Conservation (phyloP, 164 flowering plant genomes). For the Houttuynia cordata region DNA sequence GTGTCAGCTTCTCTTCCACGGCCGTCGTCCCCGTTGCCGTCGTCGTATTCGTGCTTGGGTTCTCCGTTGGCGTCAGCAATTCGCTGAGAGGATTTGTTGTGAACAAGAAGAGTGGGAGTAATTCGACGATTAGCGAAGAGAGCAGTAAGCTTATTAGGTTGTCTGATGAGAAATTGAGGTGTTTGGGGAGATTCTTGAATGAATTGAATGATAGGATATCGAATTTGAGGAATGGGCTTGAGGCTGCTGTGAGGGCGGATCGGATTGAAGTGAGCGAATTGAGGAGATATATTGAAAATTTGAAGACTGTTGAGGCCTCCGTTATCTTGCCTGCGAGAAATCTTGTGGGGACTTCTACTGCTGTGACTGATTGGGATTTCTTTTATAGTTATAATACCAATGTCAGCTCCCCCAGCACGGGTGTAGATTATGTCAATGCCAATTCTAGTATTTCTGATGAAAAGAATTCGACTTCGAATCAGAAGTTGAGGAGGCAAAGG, state of each 20-base stretch:
- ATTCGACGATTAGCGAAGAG: slow-evolving; percentile 24
- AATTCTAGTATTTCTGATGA: background rate
- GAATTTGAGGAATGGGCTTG: slow-evolving; percentile 29
- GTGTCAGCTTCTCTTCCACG: slow-evolving; percentile 55
- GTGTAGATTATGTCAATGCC: background rate
- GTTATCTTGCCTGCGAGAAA: slow-evolving; percentile 21
- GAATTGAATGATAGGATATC: slow-evolving; percentile 31
- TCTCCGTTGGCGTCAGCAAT: slow-evolving; percentile 51
- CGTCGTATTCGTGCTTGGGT: slow-evolving; percentile 58
- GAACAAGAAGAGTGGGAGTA: slow-evolving; percentile 1
- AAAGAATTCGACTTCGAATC: slow-evolving; percentile 15
- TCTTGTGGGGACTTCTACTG: slow-evolving; percentile 21
- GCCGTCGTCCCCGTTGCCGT: slow-evolving; percentile 59
- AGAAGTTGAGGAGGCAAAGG: slow-evolving; percentile 29
- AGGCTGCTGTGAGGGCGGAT: slow-evolving; percentile 25
- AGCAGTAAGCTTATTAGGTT: slow-evolving; percentile 9
- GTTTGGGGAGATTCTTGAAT: slow-evolving; percentile 23
- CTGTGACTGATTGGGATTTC: slow-evolving; percentile 3
- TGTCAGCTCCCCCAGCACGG: background rate
- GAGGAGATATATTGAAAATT: slow-evolving; percentile 21
- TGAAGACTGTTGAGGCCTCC: slow-evolving; percentile 25
- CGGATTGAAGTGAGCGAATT: slow-evolving; percentile 30
- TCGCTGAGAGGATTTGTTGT: slow-evolving; percentile 11
- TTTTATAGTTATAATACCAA: background rate
- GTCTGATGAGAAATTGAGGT: slow-evolving; percentile 29